Evolutionary conservation across 1,139 yeast species (phyloP).

Genomic region (Kluyveromyces sp.): DNA sequence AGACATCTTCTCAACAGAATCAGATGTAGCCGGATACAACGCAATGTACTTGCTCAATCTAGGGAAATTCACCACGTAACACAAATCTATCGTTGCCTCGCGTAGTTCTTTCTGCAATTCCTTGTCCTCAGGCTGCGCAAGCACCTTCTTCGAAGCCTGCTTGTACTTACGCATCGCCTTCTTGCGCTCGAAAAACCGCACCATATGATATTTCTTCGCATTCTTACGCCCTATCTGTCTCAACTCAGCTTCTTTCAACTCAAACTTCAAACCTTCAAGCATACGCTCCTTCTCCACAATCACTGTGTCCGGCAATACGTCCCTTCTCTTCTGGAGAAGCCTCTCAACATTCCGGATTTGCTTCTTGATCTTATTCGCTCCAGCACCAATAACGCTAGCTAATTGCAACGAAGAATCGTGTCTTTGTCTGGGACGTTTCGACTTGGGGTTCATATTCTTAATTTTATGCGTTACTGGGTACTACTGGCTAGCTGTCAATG

Average conservation of each 20-base stretch:
- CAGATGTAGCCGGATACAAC: constrained; percentile 44
- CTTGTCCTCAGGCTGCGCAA: constrained; percentile 29
- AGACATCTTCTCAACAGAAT: constrained; percentile 10
- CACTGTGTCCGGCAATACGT: constrained; percentile 64
- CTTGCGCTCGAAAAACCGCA: constrained; percentile 82
- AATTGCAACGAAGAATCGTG: constrained; percentile 27
- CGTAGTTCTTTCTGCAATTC: constrained; percentile 41
- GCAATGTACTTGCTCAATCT: constrained; percentile 74
- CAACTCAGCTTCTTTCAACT: constrained; percentile 48
- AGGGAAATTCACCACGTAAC: constrained; percentile 75
- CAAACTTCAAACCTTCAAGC: constrained; percentile 60
- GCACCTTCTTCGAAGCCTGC: constrained; percentile 44
- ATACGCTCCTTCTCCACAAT: constrained; percentile 82
- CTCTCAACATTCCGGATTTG: constrained; percentile 83
- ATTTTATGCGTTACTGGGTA: not conserved
- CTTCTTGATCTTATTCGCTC: constrained; percentile 54
- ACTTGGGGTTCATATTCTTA: not conserved
- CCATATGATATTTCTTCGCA: constrained; percentile 87
- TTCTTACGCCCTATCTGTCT: constrained; percentile 47
- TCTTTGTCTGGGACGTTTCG: constrained; percentile 12
- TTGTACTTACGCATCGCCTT: constrained; percentile 75
- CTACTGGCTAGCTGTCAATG: not conserved
- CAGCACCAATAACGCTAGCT: constrained; percentile 31
- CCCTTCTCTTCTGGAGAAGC: constrained; percentile 45
- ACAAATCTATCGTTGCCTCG: constrained; percentile 63